Base-by-base conservation (phyloP, 441 rosid species). In the Jatropha podagrica region DNA sequence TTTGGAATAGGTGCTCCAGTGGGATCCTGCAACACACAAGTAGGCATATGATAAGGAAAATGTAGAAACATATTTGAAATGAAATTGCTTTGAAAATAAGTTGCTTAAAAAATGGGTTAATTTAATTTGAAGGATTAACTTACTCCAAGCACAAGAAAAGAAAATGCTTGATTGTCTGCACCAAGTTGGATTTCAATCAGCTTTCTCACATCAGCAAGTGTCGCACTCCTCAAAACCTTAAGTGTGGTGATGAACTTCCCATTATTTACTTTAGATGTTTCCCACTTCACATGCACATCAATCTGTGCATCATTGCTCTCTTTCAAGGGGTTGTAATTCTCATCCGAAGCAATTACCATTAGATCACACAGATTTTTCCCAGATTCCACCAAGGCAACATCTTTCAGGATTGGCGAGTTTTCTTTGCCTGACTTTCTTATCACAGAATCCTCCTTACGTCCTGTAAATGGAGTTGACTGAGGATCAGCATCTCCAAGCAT, bases 161-260 rank as follows among this genome's bases (percentile, higher is more conserved):
- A 78, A 73, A 90, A 90, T 14, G 86, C 80, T 73, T 78, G 86
- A 74, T 85, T 85, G 72, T 85, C 91, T 71, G 84, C 85, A 48
- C 82, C 92, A 65, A 90, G 90, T 81, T 86, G 75, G 72, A 88
- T 91, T 80, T 89, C 91, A 48, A 89, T 83, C 78, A 91, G 88
- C 89, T 91, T 89, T 86, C 94, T 77, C 78, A 91, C 77, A 75
- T 91, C 94, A 71, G 90, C 86, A 27, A 90, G 87, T 72, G 85
- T 85, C 68, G 94, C 88, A 10, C 82, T 92, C 69, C 83, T 85
- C 13, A 84, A 68, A 56, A 85, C 88, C 84, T 81, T 87, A 20
- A 91, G 80, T 27, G 85, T 88, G 59, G 90, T 77, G 67, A 89
- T 81, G 77, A 86, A 81, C 76, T 86, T 90, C 48, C 85, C 90